phyloP scores from a whole-genome alignment of 2,329 filamentous ascomycete species.

The Cladosporium sp. region DNA sequence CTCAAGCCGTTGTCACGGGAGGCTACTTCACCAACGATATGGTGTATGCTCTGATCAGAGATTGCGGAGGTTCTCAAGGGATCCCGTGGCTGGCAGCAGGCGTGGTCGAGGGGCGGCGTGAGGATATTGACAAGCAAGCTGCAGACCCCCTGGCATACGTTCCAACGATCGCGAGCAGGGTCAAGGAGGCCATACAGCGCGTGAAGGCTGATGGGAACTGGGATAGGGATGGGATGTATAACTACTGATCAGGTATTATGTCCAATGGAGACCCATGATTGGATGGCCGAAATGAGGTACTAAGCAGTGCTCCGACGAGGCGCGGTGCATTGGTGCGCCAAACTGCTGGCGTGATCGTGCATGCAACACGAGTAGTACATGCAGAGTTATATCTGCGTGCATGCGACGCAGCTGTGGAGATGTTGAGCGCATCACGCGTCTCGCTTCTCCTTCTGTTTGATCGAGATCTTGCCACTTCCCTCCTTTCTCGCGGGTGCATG shows the following conservation, averaged over 20 bases:
- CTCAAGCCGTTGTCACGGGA: conserved; percentile 1
- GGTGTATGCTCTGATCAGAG: conserved; percentile 1
- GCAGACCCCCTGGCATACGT: not conserved
- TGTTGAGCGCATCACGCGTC: no score
- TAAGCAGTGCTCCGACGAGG: not conserved
- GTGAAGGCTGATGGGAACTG: conserved; percentile 1
- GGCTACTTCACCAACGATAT: conserved; percentile 1
- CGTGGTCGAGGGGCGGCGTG: not conserved
- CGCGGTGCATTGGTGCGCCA: not conserved
- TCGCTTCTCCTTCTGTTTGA: no score
- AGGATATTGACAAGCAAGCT: not conserved
- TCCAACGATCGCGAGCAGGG: not conserved
- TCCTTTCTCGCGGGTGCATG: no score
- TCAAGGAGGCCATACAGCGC: not conserved
- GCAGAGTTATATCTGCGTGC: not conserved
- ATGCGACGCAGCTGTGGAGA: not conserved
- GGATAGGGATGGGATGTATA: conserved; percentile 3
- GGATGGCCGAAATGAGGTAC: no score
- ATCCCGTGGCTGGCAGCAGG: conserved; percentile 1
- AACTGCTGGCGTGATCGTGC: not conserved
- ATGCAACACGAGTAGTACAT: not conserved
- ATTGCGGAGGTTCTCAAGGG: not conserved
- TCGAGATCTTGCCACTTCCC: no score
- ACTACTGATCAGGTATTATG: not conserved
- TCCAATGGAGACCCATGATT: no score